phyloP scores from a whole-genome alignment of 805 yeast genomes.

The Metschnikowia lachancei region DNA sequence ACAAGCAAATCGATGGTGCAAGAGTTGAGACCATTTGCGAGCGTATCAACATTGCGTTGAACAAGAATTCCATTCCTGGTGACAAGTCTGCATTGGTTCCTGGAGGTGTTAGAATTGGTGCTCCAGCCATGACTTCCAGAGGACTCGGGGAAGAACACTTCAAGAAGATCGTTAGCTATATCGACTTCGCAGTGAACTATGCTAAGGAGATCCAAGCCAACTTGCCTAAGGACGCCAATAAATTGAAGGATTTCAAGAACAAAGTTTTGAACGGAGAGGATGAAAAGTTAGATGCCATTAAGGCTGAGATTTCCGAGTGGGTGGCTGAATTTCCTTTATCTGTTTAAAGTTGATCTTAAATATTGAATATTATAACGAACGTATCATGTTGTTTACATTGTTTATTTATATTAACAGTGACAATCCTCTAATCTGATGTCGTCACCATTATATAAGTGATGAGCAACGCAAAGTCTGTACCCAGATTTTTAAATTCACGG shows the following conservation, averaged over 20 bases:
- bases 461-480: too few species aligned
- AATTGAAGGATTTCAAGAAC: constrained; percentile 92
- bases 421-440: too few species aligned
- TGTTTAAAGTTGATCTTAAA: constrained; percentile 22
- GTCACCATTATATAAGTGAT: too few species aligned
- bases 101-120: constrained; percentile 95
- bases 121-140: constrained; percentile 98
- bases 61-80: constrained; percentile 97
- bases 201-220: constrained; percentile 73
- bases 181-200: constrained; percentile 54
- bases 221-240: constrained; percentile 90
- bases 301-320: constrained; percentile 83
- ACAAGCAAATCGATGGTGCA: constrained; percentile 92
- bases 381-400: neutral
- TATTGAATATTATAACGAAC: constrained; percentile 2
- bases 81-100: constrained; percentile 96
- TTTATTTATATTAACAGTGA: neutral
- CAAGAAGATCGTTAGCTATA: constrained; percentile 68
- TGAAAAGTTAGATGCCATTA: constrained; percentile 58
- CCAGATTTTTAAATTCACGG: too few species aligned
- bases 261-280: constrained; percentile 57
- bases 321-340: constrained; percentile 78
- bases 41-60: constrained; percentile 89
- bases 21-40: constrained; percentile 95
- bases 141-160: constrained; percentile 91